A percentile compares a stretch with the other conserved stretches of the same genome.
These are phyloP conservation scores for Hawksworthiomyces lignivorus DNA, from an alignment of 2,329 filamentous ascomycete genomes.

Conservation along the genomic window DNA sequence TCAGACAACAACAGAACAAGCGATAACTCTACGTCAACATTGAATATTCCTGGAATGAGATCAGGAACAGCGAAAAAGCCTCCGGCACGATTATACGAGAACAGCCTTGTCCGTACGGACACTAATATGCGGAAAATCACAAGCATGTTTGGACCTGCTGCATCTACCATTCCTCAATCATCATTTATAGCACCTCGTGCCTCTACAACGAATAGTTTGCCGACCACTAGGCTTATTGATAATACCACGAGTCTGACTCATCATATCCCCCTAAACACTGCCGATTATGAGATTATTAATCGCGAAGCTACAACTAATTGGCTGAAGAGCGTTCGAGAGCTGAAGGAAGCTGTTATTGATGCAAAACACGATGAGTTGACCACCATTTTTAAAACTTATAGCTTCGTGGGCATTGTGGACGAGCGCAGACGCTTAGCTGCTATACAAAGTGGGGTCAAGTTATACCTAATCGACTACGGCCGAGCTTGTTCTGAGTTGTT, in stretches of 20 bases:
- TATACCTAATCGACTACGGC: constrained; percentile 91
- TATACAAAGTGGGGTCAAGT: constrained; percentile 84
- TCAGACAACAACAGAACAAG: no score
- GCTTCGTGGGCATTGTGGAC: constrained; percentile 90
- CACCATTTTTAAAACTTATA: constrained; percentile 79
- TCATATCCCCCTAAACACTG: constrained; percentile 33
- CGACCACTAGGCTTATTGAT: no score
- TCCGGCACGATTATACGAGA: constrained; percentile 61
- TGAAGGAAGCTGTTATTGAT: constrained; percentile 73
- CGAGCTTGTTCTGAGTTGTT: constrained; percentile 82
- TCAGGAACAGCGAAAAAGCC: constrained; percentile 27
- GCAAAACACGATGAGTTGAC: constrained; percentile 78
- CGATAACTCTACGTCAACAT: no score
- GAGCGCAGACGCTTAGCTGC: constrained; percentile 80
- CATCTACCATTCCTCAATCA: constrained; percentile 17
- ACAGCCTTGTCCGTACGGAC: constrained; percentile 86
- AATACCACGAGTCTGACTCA: no score
- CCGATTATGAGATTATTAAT: constrained; percentile 65
- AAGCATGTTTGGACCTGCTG: constrained; percentile 71
- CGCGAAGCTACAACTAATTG: constrained; percentile 63
- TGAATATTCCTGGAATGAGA: no score
- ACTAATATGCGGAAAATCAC: constrained; percentile 88
- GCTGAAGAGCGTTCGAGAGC: constrained; percentile 75
- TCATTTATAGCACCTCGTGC: constrained; percentile 20
- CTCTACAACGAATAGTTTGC: neutral